phyloP scores from a whole-genome alignment of 768 basidiomycete genomes.

The Calvatia gigantea region DNA sequence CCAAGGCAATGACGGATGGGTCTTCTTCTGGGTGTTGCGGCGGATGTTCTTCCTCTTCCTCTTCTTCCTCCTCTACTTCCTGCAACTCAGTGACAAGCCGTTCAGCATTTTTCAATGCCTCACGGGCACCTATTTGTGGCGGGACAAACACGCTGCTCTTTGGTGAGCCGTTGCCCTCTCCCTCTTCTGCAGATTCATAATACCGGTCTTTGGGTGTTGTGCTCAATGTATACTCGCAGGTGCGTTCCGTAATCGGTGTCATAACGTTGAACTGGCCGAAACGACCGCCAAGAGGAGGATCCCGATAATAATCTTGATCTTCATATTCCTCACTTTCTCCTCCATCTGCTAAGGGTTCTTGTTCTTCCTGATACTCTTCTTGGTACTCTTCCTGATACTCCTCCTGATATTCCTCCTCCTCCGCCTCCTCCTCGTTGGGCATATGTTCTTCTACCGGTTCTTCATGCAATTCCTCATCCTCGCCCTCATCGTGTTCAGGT shows the following conservation, averaged over 20 bases:
- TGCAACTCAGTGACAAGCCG: slow-evolving; percentile 48
- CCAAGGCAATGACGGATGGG: slow-evolving; percentile 32
- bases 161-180: slow-evolving; percentile 21
- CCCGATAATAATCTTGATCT: slow-evolving; percentile 40
- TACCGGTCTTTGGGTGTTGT: slow-evolving; percentile 45
- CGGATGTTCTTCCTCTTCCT: slow-evolving; percentile 20
- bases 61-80: slow-evolving; percentile 27
- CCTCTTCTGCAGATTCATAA: slow-evolving; percentile 17
- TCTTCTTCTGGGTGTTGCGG: slow-evolving; percentile 17
- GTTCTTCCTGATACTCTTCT: slow-evolving; percentile 24
- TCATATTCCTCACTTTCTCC: slow-evolving; percentile 26
- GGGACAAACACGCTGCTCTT: slow-evolving; percentile 23
- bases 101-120: slow-evolving; percentile 51
- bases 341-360: slow-evolving; percentile 24
- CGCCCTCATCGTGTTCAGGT: slow-evolving; percentile 31
- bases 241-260: slow-evolving; percentile 97
- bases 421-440: slow-evolving; percentile 23
- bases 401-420: slow-evolving; percentile 25
- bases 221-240: slow-evolving; percentile 75
- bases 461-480: slow-evolving; percentile 27
- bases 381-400: slow-evolving; percentile 16
- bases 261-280: slow-evolving; percentile 87
- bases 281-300: slow-evolving; percentile 65
- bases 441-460: slow-evolving; percentile 24
- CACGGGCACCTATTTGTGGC: slow-evolving; percentile 34